Conservation (phyloP, 306 rosid species). For the Quercus robur region DNA sequence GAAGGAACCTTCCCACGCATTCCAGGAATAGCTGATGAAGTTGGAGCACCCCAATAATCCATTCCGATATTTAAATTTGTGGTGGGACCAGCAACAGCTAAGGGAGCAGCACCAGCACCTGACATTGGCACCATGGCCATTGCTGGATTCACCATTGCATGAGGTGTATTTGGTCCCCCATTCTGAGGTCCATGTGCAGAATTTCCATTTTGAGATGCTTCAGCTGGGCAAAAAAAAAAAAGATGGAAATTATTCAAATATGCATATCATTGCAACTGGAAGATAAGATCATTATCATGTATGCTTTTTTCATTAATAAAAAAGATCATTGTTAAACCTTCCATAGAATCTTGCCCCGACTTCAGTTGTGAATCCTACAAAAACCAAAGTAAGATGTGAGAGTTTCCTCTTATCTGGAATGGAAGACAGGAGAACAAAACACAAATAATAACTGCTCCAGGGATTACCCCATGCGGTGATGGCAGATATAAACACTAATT, state of each 20-base stretch:
- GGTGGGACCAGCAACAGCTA: conserved; percentile 77
- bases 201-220: conserved; percentile 81
- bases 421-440: background rate
- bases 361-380: conserved; percentile 80
- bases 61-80: conserved; percentile 95
- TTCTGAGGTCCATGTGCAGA: conserved; percentile 67
- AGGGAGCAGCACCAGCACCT: conserved; percentile 70
- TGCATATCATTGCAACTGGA: conserved; percentile 10
- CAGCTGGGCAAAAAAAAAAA: conserved; percentile 46
- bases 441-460: background rate
- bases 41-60: conserved; percentile 95
- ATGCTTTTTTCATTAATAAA: background rate
- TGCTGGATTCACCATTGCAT: conserved; percentile 62
- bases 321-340: conserved; percentile 54
- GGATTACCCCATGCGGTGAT: background rate
- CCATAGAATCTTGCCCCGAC: conserved; percentile 81
- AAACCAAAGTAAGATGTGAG: conserved; percentile 17
- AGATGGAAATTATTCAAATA: conserved; percentile 8
- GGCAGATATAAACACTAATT: background rate
- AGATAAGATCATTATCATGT: conserved; percentile 7
- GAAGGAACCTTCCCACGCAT: conserved; percentile 74
- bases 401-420: background rate
- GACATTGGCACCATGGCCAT: conserved; percentile 60
- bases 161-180: conserved; percentile 68
- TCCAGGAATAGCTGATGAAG: conserved; percentile 65